These are phyloP conservation scores for Leucocoprinus birnbaumii DNA, from an alignment of 768 basidiomycete species.

Conservation along the genomic window DNA sequence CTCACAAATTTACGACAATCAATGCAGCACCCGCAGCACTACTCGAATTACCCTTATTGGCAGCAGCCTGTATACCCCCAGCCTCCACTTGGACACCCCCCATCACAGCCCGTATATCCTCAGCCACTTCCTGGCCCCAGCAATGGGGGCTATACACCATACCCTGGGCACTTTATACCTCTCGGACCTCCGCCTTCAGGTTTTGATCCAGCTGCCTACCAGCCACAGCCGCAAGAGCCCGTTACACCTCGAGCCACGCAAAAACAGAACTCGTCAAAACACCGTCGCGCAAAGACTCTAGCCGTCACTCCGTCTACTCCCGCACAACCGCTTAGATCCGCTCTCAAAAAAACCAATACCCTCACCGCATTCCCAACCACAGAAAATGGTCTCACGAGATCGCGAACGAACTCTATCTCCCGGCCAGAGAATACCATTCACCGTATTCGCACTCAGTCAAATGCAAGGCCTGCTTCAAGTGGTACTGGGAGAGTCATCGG, in stretches of 20 bases:
- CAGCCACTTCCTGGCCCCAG: conserved; percentile 20
- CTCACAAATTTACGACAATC: conserved; percentile 8
- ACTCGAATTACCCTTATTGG: conserved; percentile 43
- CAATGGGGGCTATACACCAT: conserved; percentile 11
- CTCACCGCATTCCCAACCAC: conserved; percentile 6
- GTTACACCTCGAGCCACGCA: not conserved
- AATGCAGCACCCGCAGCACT: conserved; percentile 35
- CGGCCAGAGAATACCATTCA: conserved; percentile 11
- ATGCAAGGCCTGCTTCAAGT: conserved; percentile 3
- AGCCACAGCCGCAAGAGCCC: conserved; percentile 2
- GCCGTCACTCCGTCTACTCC: conserved; percentile 6
- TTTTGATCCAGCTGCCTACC: conserved; percentile 30
- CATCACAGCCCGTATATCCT: conserved; percentile 27
- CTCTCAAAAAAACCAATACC: conserved; percentile 10
- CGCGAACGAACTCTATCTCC: conserved; percentile 13
- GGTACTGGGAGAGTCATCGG: conserved; percentile 4
- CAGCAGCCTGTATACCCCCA: conserved; percentile 41
- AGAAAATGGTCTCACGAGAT: conserved; percentile 6
- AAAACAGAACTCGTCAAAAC: conserved; percentile 9
- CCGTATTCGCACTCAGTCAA: conserved; percentile 14
- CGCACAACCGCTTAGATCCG: conserved; percentile 13
- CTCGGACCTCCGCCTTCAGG: conserved; percentile 18
- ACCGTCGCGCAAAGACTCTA: conserved; percentile 5
- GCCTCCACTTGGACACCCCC: conserved; percentile 12
- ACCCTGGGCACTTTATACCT: conserved; percentile 7